These are phyloP conservation scores for Termitomyces sp. DNA, from an alignment of 768 basidiomycete genomes.

Conservation along the genomic window DNA sequence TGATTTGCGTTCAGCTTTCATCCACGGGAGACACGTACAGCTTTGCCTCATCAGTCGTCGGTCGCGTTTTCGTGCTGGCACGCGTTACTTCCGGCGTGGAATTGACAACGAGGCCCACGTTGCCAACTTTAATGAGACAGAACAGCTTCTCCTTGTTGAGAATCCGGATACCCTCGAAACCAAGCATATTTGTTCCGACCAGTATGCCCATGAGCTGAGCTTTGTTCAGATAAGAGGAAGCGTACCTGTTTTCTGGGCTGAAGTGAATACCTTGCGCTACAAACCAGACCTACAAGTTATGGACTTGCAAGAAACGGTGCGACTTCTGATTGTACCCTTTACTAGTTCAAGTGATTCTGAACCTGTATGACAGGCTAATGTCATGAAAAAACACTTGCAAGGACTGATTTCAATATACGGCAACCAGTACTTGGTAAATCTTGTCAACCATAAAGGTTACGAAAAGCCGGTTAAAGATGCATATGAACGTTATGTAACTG, in stretches of 20 bases:
- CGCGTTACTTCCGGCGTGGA: conserved; percentile 94
- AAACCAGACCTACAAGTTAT: conserved; percentile 96
- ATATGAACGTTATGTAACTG: conserved; percentile 72
- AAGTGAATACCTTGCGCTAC: conserved; percentile 91
- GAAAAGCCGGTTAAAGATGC: conserved; percentile 95
- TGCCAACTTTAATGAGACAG: conserved; percentile 98
- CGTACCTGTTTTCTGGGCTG: conserved; percentile 93
- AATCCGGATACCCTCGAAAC: conserved; percentile 37
- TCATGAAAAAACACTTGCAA: conserved; percentile 67
- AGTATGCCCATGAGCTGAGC: conserved; percentile 58
- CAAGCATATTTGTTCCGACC: conserved; percentile 35
- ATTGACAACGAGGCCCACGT: conserved; percentile 86
- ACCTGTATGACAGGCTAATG: conserved; percentile 47
- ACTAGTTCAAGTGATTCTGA: background rate
- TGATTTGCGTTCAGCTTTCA: conserved; percentile 68
- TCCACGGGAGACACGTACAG: conserved; percentile 76
- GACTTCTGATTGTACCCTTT: conserved; percentile 17
- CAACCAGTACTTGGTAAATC: conserved; percentile 74
- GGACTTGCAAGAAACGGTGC: conserved; percentile 83
- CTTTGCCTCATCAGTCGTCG: conserved; percentile 90
- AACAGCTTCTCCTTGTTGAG: conserved; percentile 85
- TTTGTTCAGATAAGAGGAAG: conserved; percentile 95
- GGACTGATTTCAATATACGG: conserved; percentile 75
- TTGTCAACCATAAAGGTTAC: conserved; percentile 90
- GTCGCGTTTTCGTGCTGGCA: conserved; percentile 91